Conservation (phyloP, 1,139 yeast genomes). For the Arxiozyma bovina region DNA sequence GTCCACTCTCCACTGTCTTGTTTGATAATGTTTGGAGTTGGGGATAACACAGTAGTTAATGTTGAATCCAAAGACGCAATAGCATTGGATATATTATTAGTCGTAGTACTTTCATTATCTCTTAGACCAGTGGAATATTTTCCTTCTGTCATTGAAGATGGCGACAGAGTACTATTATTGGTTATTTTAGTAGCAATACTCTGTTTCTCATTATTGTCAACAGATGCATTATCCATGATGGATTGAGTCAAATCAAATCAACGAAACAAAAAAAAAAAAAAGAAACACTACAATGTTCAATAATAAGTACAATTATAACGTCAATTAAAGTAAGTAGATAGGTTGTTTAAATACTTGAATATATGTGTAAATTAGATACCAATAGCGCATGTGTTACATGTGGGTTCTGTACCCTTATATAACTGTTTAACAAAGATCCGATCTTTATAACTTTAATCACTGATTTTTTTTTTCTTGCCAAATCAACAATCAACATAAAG, state of each 20-base stretch:
- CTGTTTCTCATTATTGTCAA: background rate
- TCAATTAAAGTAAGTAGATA: too few species aligned
- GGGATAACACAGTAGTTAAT: background rate
- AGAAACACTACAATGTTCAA: too few species aligned
- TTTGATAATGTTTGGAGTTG: background rate
- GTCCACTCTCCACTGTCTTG: background rate
- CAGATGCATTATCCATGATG: background rate
- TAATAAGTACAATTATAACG: too few species aligned
- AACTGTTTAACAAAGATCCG: too few species aligned
- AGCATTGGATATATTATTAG: background rate
- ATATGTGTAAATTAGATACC: too few species aligned
- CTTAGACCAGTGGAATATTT: background rate
- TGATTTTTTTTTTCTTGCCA: too few species aligned
- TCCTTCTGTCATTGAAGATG: background rate
- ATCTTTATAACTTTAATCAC: too few species aligned
- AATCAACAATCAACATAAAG: too few species aligned
- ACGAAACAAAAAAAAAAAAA: too few species aligned
- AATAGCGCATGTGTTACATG: too few species aligned
- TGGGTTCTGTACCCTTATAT: too few species aligned
- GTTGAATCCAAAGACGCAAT: background rate
- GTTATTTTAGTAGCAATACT: background rate
- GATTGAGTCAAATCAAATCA: background rate
- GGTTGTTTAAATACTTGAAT: too few species aligned
- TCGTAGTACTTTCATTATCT: background rate
- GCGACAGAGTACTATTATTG: background rate